Conservation (phyloP, 2,329 filamentous ascomycete genomes). For the Pseudogymnoascus destructans region DNA sequence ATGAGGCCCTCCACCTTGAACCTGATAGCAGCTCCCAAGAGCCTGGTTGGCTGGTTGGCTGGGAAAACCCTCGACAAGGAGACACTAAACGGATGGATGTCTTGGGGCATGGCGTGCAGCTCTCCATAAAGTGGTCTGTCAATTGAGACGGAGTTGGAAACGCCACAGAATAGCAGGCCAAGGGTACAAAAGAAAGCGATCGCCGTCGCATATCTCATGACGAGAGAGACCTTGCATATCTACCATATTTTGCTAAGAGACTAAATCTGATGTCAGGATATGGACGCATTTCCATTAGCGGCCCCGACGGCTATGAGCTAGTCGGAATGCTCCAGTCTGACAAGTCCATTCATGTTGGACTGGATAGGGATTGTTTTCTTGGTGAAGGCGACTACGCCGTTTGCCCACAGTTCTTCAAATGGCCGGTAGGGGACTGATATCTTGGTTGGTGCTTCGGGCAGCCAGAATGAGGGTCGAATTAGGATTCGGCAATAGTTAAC, state of each 20-base stretch:
- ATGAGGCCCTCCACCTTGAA: neutral
- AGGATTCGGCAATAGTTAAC: neutral
- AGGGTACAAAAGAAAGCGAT: neutral
- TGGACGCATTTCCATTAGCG: neutral
- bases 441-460: no score
- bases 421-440: no score
- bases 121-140: neutral
- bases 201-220: neutral
- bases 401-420: no score
- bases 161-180: neutral
- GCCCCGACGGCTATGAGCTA: neutral
- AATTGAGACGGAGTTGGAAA: neutral
- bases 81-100: neutral
- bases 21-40: neutral
- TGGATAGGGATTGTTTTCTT: neutral
- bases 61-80: neutral
- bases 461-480: neutral
- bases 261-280: neutral
- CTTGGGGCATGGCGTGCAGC: neutral
- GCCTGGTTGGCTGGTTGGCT: conserved; percentile 3
- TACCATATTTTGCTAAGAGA: conserved; percentile 1
- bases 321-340: neutral
- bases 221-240: conserved; percentile 5
- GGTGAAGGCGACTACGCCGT: neutral
- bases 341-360: neutral